Conservation (phyloP, 768 basidiomycete genomes). For the Collybia sp. region DNA sequence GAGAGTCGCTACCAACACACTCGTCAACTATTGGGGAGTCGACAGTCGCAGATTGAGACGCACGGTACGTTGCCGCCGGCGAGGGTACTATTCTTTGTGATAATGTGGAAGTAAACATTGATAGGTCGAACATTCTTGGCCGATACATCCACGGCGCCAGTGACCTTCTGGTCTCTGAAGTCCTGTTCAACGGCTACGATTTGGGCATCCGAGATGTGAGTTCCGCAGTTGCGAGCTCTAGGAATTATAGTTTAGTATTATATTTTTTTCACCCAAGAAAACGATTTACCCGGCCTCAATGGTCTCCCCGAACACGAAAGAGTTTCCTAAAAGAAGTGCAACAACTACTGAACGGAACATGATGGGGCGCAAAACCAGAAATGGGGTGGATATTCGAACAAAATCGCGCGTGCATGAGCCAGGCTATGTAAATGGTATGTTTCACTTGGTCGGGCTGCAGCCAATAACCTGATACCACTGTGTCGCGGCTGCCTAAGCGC, state of each 20-base stretch:
- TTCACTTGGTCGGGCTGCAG: no score
- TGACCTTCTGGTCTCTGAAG: slow-evolving; percentile 11
- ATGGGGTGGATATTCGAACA: neutral
- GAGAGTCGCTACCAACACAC: slow-evolving; percentile 22
- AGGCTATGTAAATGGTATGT: no score
- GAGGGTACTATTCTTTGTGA: slow-evolving; percentile 21
- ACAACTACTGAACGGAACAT: slow-evolving; percentile 8
- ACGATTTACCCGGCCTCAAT: slow-evolving; percentile 1
- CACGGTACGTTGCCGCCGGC: slow-evolving; percentile 38
- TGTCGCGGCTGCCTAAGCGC: no score
- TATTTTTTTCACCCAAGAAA: neutral
- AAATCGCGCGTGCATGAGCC: no score
- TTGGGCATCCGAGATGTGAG: slow-evolving; percentile 6
- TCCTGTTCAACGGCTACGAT: slow-evolving; percentile 11
- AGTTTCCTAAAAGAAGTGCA: slow-evolving; percentile 8
- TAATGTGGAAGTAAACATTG: slow-evolving; percentile 25
- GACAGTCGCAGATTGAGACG: no score
- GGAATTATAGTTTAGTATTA: neutral
- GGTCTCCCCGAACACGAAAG: slow-evolving; percentile 3
- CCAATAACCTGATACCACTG: no score
- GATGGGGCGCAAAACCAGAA: no score
- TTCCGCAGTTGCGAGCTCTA: slow-evolving; percentile 9
- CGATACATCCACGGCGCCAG: neutral
- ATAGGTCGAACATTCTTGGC: slow-evolving; percentile 5
- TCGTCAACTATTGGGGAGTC: slow-evolving; percentile 4